These are phyloP conservation scores for Melampsora larici-populina DNA, from an alignment of 1,284 basidiomycete genomes.

Conservation along the genomic window DNA sequence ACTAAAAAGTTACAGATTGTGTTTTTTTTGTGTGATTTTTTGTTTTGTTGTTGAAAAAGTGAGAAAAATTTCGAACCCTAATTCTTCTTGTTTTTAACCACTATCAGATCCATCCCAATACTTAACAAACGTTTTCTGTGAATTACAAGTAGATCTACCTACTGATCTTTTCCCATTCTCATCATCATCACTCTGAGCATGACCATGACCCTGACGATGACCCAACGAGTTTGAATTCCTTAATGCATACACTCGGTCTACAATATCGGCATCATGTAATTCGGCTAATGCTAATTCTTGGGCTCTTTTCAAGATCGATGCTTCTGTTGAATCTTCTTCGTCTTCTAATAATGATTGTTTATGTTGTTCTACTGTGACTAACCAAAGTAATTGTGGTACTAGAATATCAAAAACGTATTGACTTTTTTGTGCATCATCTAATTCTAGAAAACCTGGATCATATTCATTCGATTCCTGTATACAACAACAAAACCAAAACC, in stretches of 20 bases:
- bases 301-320: conserved; percentile 14
- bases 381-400: conserved; percentile 33
- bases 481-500: neutral
- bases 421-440: conserved; percentile 22
- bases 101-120: neutral
- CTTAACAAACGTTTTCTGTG: neutral
- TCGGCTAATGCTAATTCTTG: conserved; percentile 8
- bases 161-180: too few species aligned
- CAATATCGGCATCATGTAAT: conserved; percentile 21
- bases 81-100: too few species aligned
- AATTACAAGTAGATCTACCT: neutral
- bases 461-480: neutral
- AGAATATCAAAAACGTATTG: conserved; percentile 41
- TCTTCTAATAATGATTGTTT: conserved; percentile 1
- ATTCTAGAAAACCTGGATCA: conserved; percentile 23
- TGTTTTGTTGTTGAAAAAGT: neutral
- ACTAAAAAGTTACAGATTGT: neutral
- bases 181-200: neutral
- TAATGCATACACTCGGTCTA: conserved; percentile 17
- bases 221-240: neutral
- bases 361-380: conserved; percentile 24
- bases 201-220: too few species aligned
- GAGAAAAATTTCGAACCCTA: too few species aligned
- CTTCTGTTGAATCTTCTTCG: neutral
- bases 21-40: neutral